These are phyloP conservation scores for Suillus decipiens DNA, from an alignment of 768 basidiomycete species.

Conservation along the genomic window DNA sequence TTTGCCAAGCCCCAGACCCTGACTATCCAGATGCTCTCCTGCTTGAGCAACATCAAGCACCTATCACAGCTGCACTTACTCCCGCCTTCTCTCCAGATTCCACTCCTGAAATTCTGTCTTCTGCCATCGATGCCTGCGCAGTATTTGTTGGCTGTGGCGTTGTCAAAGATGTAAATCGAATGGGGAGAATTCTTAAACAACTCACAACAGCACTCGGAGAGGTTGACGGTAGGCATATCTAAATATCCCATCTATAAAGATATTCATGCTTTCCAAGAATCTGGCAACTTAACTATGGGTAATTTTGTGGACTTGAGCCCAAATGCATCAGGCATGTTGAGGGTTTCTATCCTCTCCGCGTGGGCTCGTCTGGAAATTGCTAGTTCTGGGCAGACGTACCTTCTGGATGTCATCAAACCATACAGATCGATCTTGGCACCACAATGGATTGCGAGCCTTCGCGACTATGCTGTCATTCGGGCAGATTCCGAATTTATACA, in stretches of 20 bases:
- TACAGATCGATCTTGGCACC: slow-evolving; percentile 72
- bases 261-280: slow-evolving; percentile 48
- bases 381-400: slow-evolving; percentile 69
- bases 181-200: slow-evolving; percentile 93
- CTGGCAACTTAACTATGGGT: slow-evolving; percentile 82
- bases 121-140: slow-evolving; percentile 91
- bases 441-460: slow-evolving; percentile 84
- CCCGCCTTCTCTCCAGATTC: slow-evolving; percentile 96
- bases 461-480: slow-evolving; percentile 91
- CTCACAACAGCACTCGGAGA: slow-evolving; percentile 87
- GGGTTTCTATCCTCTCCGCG: slow-evolving; percentile 89
- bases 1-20: slow-evolving; percentile 84
- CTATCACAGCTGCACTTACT: slow-evolving; percentile 95
- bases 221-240: slow-evolving; percentile 65
- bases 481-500: slow-evolving; percentile 87
- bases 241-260: slow-evolving; percentile 7
- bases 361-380: slow-evolving; percentile 94
- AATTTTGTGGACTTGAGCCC: slow-evolving; percentile 86
- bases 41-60: slow-evolving; percentile 97
- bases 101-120: slow-evolving; percentile 91
- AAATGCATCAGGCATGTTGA: slow-evolving; percentile 93
- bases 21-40: slow-evolving; percentile 89
- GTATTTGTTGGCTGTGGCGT: slow-evolving; percentile 95
- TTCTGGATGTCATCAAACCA: slow-evolving; percentile 80
- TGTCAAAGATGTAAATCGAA: slow-evolving; percentile 83